Conservation (phyloP, 768 basidiomycete species). For the Roridomyces roridus region DNA sequence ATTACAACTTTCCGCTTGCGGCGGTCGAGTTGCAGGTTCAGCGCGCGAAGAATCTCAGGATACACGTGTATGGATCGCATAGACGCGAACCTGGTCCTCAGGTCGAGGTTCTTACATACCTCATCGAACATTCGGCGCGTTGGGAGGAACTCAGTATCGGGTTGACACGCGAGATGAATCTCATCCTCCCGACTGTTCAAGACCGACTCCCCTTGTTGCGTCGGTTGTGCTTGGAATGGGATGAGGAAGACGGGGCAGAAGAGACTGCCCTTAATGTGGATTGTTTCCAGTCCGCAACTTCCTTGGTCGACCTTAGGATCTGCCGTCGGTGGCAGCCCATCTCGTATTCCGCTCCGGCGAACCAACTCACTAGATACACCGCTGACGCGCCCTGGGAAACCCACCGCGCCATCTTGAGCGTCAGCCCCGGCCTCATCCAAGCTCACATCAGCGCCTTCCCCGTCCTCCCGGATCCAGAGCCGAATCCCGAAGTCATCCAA, state of each 20-base stretch:
- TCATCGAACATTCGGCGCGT: neutral
- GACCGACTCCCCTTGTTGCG: neutral
- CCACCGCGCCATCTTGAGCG: neutral
- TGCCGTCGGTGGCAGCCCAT: neutral
- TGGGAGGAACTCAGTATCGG: conserved; percentile 1
- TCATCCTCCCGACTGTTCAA: neutral
- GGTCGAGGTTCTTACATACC: neutral
- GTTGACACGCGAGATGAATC: neutral
- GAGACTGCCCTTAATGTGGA: too few relatives aligned
- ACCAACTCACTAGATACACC: neutral
- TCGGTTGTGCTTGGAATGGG: too few relatives aligned
- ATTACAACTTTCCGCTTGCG: neutral
- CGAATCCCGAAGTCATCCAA: neutral
- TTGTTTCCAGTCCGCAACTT: neutral
- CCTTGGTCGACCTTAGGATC: neutral
- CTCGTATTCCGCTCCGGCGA: neutral
- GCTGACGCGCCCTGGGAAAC: neutral
- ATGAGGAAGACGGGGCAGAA: too few relatives aligned
- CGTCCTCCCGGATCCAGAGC: neutral
- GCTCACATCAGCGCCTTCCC: neutral
- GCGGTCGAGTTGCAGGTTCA: neutral
- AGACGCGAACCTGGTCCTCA: neutral
- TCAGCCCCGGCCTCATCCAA: neutral
- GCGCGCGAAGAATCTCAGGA: neutral
- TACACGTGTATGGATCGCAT: neutral